phyloP scores from a whole-genome alignment of 805 yeast species.

The Komagataella pseudopastoris region DNA sequence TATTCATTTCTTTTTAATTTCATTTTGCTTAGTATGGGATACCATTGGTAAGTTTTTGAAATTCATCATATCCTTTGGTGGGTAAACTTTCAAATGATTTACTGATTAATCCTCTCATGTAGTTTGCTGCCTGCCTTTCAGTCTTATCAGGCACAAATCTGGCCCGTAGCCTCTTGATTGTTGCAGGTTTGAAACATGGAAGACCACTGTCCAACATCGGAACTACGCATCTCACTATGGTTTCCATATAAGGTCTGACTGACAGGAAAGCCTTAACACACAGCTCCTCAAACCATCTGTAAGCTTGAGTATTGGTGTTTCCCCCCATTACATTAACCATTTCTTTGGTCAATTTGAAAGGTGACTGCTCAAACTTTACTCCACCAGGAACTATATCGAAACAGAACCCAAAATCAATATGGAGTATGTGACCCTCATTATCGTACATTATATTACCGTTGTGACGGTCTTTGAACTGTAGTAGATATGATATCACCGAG shows the following conservation, averaged over 20 bases:
- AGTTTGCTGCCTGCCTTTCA: conserved; percentile 75
- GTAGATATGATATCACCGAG: conserved; percentile 76
- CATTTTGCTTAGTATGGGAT: conserved; percentile 56
- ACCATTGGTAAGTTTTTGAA: conserved; percentile 93
- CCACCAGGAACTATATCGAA: conserved; percentile 99
- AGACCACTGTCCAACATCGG: conserved; percentile 95
- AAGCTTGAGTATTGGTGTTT: conserved; percentile 68
- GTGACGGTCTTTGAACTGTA: conserved; percentile 95
- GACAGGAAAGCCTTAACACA: conserved; percentile 89
- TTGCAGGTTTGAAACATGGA: conserved; percentile 88
- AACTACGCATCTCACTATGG: conserved; percentile 68
- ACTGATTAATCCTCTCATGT: conserved; percentile 61
- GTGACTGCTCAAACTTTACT: conserved; percentile 95
- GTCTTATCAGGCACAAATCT: conserved; percentile 73
- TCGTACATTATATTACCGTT: conserved; percentile 97
- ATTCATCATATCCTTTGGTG: conserved; percentile 94
- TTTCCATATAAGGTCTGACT: conserved; percentile 77
- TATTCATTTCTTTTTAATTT: neutral
- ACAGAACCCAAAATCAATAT: conserved; percentile 96
- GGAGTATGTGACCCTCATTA: conserved; percentile 86
- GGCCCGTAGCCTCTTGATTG: conserved; percentile 62
- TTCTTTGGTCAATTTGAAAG: conserved; percentile 90
- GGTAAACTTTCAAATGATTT: conserved; percentile 79
- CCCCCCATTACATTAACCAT: conserved; percentile 98
- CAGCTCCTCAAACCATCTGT: conserved; percentile 85